These are phyloP conservation scores for Aquilaria yunnanensis DNA, from an alignment of 345 rosid genomes.

Conservation along the genomic window DNA sequence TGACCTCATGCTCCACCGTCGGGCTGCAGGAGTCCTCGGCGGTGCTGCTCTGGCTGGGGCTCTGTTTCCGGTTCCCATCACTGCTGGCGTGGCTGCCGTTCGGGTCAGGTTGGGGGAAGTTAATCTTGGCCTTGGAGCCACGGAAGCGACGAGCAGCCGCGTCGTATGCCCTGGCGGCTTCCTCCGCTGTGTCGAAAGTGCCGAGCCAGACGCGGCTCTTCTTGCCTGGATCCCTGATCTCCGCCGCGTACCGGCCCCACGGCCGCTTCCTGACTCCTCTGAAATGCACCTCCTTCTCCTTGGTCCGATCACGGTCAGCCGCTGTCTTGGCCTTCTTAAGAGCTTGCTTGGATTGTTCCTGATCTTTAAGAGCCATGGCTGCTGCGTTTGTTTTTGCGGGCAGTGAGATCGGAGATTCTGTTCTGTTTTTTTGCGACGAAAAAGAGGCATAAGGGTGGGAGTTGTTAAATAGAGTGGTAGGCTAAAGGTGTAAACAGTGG, in stretches of 20 bases:
- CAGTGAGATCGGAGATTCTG: neutral
- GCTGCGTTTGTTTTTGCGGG: neutral
- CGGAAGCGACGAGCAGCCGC: constrained; percentile 58
- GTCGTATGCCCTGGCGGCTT: constrained; percentile 65
- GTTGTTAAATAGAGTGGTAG: constrained; percentile 6
- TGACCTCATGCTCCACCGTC: constrained; percentile 23
- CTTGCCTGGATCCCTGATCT: constrained; percentile 68
- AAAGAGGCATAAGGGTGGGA: neutral
- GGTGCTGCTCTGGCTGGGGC: constrained; percentile 33
- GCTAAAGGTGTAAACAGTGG: constrained; percentile 20
- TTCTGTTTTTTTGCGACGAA: neutral
- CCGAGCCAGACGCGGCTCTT: constrained; percentile 73
- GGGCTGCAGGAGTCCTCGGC: constrained; percentile 35
- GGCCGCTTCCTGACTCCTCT: constrained; percentile 71
- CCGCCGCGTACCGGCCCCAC: constrained; percentile 81
- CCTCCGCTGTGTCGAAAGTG: constrained; percentile 64
- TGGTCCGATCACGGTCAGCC: neutral
- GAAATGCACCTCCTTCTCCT: constrained; percentile 37
- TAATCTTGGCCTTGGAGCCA: constrained; percentile 62
- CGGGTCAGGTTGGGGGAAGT: constrained; percentile 33
- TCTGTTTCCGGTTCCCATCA: constrained; percentile 15
- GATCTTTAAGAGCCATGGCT: constrained; percentile 32
- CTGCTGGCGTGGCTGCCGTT: neutral
- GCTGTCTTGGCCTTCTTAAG: neutral
- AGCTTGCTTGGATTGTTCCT: neutral